These are phyloP conservation scores for Agaricales sp. DNA, from an alignment of 1,284 basidiomycete species.

Conservation along the genomic window DNA sequence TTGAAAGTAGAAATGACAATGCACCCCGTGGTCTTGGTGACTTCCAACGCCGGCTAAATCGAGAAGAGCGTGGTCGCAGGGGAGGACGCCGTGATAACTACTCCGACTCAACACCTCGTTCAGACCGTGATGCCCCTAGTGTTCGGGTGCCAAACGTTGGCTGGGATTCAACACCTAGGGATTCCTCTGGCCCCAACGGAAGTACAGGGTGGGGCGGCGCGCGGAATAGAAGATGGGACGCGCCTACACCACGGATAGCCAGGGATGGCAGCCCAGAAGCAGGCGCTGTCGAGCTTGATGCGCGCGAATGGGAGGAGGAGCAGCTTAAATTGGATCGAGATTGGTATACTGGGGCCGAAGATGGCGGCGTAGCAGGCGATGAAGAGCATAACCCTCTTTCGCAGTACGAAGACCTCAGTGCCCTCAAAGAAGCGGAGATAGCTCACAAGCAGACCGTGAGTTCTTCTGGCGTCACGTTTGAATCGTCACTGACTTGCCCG, in stretches of 20 bases:
- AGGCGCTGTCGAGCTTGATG: constrained; percentile 46
- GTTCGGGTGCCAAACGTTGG: constrained; percentile 81
- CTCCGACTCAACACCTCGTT: constrained; percentile 57
- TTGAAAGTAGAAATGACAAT: constrained; percentile 40
- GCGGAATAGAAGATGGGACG: constrained; percentile 68
- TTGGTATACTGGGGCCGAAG: constrained; percentile 90
- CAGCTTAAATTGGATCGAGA: constrained; percentile 83
- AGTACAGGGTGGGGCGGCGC: constrained; percentile 46
- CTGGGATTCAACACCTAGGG: constrained; percentile 84
- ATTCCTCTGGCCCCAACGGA: constrained; percentile 30
- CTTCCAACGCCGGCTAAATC: constrained; percentile 59
- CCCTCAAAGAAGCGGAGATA: constrained; percentile 69
- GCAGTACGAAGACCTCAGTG: constrained; percentile 79
- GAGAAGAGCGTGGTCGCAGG: constrained; percentile 39
- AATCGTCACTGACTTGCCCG: no score
- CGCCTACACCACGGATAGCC: constrained; percentile 68
- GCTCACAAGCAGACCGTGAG: constrained; percentile 67
- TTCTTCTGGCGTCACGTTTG: constrained; percentile 10
- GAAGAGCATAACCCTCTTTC: constrained; percentile 90
- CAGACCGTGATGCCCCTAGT: constrained; percentile 68
- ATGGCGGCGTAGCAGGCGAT: constrained; percentile 76
- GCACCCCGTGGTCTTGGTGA: constrained; percentile 60
- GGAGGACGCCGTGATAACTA: constrained; percentile 20
- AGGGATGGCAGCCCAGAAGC: constrained; percentile 56
- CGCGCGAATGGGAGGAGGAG: constrained; percentile 92